Evolutionary conservation across 345 rosid genomes (phyloP).

Genomic region (Pelargonium nanum): DNA sequence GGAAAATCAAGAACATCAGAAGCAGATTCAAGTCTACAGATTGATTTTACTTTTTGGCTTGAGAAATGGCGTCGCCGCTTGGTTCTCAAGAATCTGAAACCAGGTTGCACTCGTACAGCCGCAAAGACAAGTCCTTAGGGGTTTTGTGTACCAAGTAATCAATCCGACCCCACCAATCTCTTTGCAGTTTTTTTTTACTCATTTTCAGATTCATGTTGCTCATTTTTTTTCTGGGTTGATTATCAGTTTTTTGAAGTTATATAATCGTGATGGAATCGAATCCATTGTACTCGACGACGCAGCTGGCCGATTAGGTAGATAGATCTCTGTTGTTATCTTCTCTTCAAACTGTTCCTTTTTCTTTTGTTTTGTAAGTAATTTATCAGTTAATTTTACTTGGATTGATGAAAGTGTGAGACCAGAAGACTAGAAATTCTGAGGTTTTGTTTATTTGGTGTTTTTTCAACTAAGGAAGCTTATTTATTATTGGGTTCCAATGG

Average conservation of each 20-base stretch:
- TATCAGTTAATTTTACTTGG: background rate
- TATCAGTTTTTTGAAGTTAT: slow-evolving; percentile 38
- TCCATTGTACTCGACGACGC: slow-evolving; percentile 57
- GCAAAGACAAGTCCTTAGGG: slow-evolving; percentile 62
- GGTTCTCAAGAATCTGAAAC: slow-evolving; percentile 28
- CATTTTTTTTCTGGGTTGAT: background rate
- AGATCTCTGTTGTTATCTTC: background rate
- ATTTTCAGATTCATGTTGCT: background rate
- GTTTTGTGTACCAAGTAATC: slow-evolving; percentile 45
- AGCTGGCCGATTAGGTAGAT: slow-evolving; percentile 39
- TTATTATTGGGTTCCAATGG: background rate
- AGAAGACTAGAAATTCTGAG: background rate
- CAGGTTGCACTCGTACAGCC: slow-evolving; percentile 30
- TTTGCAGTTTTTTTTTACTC: background rate
- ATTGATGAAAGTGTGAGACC: background rate
- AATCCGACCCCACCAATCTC: background rate
- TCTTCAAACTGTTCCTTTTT: background rate
- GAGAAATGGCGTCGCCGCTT: slow-evolving; percentile 14
- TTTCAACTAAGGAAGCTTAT: background rate
- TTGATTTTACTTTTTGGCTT: background rate
- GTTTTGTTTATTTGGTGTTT: background rate
- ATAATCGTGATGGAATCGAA: slow-evolving; percentile 31
- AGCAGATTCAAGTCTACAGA: background rate
- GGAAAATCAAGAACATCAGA: background rate
- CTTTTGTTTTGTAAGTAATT: background rate